Conservation (phyloP, 192 early-diverging fungal genomes). For the Podila epigama region DNA sequence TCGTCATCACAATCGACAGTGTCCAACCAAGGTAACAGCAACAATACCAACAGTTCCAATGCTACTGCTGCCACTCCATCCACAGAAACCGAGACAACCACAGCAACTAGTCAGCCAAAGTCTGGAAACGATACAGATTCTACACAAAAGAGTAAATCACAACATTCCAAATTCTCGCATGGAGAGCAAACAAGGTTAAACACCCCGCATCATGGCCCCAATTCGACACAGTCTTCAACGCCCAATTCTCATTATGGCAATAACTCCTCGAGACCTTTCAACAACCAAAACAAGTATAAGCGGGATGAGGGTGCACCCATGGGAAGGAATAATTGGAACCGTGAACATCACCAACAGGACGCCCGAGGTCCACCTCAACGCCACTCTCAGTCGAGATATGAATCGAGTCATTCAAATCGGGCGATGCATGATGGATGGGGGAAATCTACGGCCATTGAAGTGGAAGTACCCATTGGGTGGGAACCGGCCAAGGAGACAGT, state of each 20-base stretch:
- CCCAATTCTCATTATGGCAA: not conserved
- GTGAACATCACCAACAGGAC: not conserved
- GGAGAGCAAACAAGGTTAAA: no score
- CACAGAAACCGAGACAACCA: not conserved
- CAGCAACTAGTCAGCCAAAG: no score
- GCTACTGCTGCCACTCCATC: no score
- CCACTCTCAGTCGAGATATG: not conserved
- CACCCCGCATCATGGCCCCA: no score
- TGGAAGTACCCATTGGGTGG: no score
- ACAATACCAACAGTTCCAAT: no score
- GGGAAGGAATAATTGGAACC: not conserved
- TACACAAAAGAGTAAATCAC: no score
- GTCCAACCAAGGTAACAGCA: no score
- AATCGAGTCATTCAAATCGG: not conserved
- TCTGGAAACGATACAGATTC: not conserved
- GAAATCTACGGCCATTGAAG: no score
- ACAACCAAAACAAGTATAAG: not conserved
- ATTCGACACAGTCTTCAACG: not conserved
- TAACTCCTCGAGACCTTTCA: not conserved
- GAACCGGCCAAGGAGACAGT: no score
- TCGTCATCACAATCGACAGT: slow-evolving; percentile 8
- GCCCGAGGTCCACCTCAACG: not conserved
- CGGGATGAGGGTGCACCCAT: not conserved
- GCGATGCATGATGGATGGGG: no score
- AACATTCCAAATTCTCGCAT: no score